A percentile compares a stretch with the other conserved stretches of the same genome.
phyloP scores from a whole-genome alignment of 1,139 yeast species.

The Pichia sp. region DNA sequence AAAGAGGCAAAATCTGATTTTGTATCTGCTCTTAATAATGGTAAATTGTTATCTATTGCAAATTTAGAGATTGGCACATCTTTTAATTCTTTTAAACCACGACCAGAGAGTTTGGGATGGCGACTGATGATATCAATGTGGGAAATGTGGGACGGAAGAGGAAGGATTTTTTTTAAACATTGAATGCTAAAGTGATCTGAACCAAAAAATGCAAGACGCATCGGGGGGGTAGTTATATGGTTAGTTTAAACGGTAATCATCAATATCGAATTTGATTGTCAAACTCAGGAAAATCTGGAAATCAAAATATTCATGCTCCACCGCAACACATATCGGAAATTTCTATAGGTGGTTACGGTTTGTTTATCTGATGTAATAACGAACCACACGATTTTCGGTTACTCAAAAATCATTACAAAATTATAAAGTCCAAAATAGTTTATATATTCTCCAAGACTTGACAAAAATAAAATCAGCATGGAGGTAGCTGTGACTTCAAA shows the following conservation, averaged over 20 bases:
- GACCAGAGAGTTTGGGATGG: slow-evolving; percentile 64
- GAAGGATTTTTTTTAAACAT: slow-evolving; percentile 44
- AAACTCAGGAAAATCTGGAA: neutral
- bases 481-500: too few species aligned
- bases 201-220: slow-evolving; percentile 53
- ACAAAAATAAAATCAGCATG: too few species aligned
- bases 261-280: neutral
- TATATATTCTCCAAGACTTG: too few species aligned
- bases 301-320: neutral
- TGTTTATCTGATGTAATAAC: too few species aligned
- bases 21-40: slow-evolving; percentile 54
- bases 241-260: neutral
- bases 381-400: too few species aligned
- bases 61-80: slow-evolving; percentile 53
- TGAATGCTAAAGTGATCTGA: slow-evolving; percentile 68
- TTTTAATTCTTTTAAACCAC: slow-evolving; percentile 42
- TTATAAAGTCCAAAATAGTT: too few species aligned
- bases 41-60: slow-evolving; percentile 31
- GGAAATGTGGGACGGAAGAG: slow-evolving; percentile 28
- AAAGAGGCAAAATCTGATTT: slow-evolving; percentile 41
- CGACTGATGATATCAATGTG: slow-evolving; percentile 60
- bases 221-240: neutral
- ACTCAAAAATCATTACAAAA: too few species aligned
- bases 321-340: neutral
- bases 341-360: neutral